Evolutionary conservation across 441 rosid genomes (phyloP).

Genomic region (Macaranga tanarius): DNA sequence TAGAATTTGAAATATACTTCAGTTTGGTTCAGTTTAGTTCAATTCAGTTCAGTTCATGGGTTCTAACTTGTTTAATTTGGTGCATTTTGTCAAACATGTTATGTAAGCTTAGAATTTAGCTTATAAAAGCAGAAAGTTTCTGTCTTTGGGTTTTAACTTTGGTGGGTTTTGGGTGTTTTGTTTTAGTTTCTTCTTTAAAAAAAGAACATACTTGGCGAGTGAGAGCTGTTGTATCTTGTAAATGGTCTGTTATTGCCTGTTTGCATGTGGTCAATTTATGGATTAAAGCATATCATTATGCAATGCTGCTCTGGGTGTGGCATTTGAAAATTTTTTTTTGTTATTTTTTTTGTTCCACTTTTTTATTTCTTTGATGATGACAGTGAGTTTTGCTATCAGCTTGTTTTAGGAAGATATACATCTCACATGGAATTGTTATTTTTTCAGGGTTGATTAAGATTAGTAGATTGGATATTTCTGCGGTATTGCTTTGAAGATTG

Average conservation of each 20-base stretch:
- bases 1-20: neutral
- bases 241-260: neutral
- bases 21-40: neutral
- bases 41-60: too few species aligned
- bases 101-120: too few species aligned
- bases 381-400: neutral
- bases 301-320: too few species aligned
- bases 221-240: too few species aligned
- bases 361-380: neutral
- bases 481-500: neutral
- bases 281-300: too few species aligned
- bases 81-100: neutral
- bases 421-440: neutral
- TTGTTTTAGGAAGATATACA: neutral
- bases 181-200: too few species aligned
- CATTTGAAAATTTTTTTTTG: neutral
- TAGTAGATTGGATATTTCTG: neutral
- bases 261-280: neutral
- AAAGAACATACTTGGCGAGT: too few species aligned
- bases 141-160: neutral
- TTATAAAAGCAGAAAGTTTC: neutral
- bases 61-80: neutral
- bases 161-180: neutral
- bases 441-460: constrained; percentile 2
- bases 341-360: neutral